Percentiles rank a stretch among this genome's conserved stretches.
phyloP scores from a whole-genome alignment of 1,139 yeast genomes.

The Meyerozyma athensensis region DNA sequence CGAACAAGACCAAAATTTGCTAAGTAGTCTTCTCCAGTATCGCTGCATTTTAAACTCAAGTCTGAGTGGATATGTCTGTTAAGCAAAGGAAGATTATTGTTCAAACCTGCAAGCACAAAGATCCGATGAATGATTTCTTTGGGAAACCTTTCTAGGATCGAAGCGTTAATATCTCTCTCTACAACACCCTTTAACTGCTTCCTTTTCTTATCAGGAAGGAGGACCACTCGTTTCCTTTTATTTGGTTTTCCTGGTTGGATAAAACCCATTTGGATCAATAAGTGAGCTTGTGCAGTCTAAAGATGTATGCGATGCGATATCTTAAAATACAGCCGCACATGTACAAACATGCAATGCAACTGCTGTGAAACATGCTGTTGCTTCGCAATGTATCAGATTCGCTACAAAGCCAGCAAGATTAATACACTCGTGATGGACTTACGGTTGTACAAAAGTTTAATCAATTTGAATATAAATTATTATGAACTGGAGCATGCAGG shows the following conservation, averaged over 20 bases:
- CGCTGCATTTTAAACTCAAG: constrained; percentile 7
- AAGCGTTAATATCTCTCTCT: background rate
- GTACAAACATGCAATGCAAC: no score
- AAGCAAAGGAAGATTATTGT: constrained; percentile 23
- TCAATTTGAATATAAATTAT: no score
- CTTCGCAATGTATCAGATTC: no score
- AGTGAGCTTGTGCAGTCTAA: no score
- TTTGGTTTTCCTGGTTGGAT: constrained; percentile 23
- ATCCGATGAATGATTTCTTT: constrained; percentile 27
- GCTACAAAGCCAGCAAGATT: no score
- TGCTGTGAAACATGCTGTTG: no score
- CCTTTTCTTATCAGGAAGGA: background rate
- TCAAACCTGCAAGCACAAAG: constrained; percentile 27
- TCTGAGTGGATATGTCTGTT: constrained; percentile 19
- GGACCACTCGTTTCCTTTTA: constrained; percentile 6
- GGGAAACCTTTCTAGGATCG: constrained; percentile 24
- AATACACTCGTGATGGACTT: no score
- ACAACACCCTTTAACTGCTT: constrained; percentile 6
- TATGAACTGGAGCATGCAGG: no score
- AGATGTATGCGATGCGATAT: no score
- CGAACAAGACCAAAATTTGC: constrained; percentile 8
- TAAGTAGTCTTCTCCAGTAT: constrained; percentile 9
- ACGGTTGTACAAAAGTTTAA: no score
- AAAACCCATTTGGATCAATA: constrained; percentile 38
- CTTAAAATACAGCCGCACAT: no score